These are phyloP conservation scores for Cercospora brassicicola DNA, from an alignment of 2,329 filamentous ascomycete genomes.

Conservation along the genomic window DNA sequence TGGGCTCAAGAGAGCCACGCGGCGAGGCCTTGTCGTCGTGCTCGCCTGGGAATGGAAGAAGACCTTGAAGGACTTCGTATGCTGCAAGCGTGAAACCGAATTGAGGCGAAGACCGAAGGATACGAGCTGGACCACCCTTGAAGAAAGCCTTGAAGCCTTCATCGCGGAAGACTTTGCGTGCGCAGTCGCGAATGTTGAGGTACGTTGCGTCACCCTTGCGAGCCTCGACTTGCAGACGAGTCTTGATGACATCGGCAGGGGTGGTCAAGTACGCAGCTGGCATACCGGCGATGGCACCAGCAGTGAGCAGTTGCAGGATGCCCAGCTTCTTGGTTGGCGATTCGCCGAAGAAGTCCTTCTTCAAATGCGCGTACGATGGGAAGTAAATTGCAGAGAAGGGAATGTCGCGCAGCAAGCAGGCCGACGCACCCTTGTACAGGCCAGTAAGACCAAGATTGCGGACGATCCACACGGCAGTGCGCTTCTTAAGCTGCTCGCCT, in stretches of 20 bases:
- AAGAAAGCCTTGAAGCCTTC: conserved; percentile 97
- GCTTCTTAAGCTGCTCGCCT: conserved; percentile 76
- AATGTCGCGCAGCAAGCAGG: conserved; percentile 91
- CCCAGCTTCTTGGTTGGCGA: conserved; percentile 82
- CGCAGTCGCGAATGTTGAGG: conserved; percentile 82
- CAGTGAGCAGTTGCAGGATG: conserved; percentile 84
- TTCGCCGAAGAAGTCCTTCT: conserved; percentile 92
- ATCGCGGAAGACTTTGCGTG: conserved; percentile 78
- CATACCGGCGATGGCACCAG: conserved; percentile 76
- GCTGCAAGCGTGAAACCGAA: conserved; percentile 96
- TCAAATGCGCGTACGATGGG: conserved; percentile 91
- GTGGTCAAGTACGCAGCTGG: conserved; percentile 79
- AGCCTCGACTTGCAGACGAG: conserved; percentile 92
- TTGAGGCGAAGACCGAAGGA: conserved; percentile 90
- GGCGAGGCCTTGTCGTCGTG: conserved; percentile 50
- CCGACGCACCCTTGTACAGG: conserved; percentile 93
- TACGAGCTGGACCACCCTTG: conserved; percentile 95
- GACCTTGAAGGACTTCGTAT: conserved; percentile 84
- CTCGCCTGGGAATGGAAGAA: conserved; percentile 74
- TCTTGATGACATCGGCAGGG: conserved; percentile 98
- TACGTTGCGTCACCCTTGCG: conserved; percentile 91
- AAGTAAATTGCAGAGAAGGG: conserved; percentile 99
- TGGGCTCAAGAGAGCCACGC: conserved; percentile 61
- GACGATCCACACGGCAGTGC: conserved; percentile 97
- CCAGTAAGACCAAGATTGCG: conserved; percentile 90